phyloP scores from a whole-genome alignment of 495 filamentous ascomycete genomes.

The Choiromyces venosus region DNA sequence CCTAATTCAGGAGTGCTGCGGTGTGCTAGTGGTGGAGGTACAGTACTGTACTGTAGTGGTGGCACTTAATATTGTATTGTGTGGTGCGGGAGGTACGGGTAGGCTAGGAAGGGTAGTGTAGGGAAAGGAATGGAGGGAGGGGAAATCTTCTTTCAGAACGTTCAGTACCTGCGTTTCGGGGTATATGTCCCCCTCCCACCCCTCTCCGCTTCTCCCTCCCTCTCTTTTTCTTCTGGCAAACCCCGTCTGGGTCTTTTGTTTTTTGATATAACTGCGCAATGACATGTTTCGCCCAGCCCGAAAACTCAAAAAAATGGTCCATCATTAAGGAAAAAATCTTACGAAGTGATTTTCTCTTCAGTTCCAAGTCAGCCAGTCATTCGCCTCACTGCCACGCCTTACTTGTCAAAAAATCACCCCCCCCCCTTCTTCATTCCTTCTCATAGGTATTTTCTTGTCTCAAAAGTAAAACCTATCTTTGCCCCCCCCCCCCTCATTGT shows the following conservation, averaged over 20 bases:
- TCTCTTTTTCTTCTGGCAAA: too few species aligned
- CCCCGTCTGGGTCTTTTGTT: neutral
- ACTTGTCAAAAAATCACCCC: neutral
- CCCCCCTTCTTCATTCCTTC: neutral
- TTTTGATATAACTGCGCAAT: neutral
- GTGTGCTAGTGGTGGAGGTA: too few species aligned
- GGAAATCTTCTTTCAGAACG: neutral
- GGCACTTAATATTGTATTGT: too few species aligned
- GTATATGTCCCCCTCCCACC: neutral
- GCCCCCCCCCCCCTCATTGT: neutral
- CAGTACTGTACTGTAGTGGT: too few species aligned
- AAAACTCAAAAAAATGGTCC: neutral
- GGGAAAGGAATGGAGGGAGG: neutral
- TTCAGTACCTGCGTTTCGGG: conserved; percentile 2
- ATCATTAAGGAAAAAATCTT: too few species aligned
- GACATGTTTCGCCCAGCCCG: neutral
- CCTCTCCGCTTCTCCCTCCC: too few species aligned
- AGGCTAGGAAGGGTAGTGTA: neutral
- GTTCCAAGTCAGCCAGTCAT: neutral
- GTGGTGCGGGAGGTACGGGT: neutral
- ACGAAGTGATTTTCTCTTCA: too few species aligned
- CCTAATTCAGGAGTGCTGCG: neutral
- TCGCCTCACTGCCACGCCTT: neutral
- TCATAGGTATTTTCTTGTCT: too few species aligned
- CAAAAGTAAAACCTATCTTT: neutral